phyloP scores from a whole-genome alignment of 108 stramenopile genomes.

The Skeletonema tropicum region DNA sequence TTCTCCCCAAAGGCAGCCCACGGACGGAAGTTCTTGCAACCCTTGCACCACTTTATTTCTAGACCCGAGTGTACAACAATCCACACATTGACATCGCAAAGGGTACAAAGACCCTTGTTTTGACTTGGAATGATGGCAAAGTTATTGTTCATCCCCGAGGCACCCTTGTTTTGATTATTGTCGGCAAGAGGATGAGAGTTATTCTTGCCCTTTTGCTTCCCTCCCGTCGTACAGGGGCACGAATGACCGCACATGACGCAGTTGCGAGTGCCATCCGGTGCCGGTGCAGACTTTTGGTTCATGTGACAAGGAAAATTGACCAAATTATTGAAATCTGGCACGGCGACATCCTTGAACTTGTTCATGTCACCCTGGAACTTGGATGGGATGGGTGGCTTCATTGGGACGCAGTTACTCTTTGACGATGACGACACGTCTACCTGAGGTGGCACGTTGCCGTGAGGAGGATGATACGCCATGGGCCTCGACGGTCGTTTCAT shows the following conservation, averaged over 20 bases:
- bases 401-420: slow-evolving; percentile 79
- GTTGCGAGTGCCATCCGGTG: slow-evolving; percentile 86
- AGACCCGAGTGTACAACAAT: slow-evolving; percentile 70
- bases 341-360: slow-evolving; percentile 67
- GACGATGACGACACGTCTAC: slow-evolving; percentile 65
- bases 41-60: slow-evolving; percentile 94
- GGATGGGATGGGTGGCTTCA: slow-evolving; percentile 83
- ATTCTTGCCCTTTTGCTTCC: slow-evolving; percentile 59
- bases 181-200: slow-evolving; percentile 8
- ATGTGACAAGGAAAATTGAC: slow-evolving; percentile 91
- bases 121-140: slow-evolving; percentile 84
- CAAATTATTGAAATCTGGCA: slow-evolving; percentile 86
- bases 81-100: slow-evolving; percentile 92
- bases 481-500: slow-evolving; percentile 12
- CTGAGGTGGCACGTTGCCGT: slow-evolving; percentile 53
- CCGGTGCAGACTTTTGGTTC: slow-evolving; percentile 78
- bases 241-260: slow-evolving; percentile 92
- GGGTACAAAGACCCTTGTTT: slow-evolving; percentile 91
- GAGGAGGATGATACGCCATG: slow-evolving; percentile 23
- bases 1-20: slow-evolving; percentile 93
- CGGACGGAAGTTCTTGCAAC: slow-evolving; percentile 91
- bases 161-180: slow-evolving; percentile 20
- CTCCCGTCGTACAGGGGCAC: slow-evolving; percentile 67
- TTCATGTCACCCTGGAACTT: slow-evolving; percentile 91
- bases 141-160: slow-evolving; percentile 22